A percentile compares a stretch with the other conserved stretches of the same genome.
phyloP scores from a whole-genome alignment of 441 rosid species.

The Kokia cookei region DNA sequence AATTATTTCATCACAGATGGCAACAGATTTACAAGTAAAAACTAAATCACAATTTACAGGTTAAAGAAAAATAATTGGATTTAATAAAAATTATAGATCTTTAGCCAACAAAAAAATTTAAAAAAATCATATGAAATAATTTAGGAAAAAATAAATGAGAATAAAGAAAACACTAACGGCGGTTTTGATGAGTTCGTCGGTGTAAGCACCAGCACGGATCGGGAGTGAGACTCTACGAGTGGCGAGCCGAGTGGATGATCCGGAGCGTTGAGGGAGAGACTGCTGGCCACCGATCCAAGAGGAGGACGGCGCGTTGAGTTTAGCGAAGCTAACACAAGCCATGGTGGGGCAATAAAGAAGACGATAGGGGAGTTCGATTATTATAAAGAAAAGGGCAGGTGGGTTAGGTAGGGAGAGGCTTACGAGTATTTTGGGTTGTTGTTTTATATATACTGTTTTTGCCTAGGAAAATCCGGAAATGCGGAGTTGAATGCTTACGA shows the following conservation, averaged over 20 bases:
- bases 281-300: slow-evolving; percentile 63
- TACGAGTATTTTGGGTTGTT: neutral
- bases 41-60: neutral
- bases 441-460: neutral
- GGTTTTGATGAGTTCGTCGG: slow-evolving; percentile 87
- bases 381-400: neutral
- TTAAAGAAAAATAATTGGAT: neutral
- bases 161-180: slow-evolving; percentile 50
- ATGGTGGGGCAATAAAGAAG: slow-evolving; percentile 16
- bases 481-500: neutral
- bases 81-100: neutral
- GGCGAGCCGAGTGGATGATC: slow-evolving; percentile 24
- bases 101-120: neutral
- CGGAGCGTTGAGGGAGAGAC: slow-evolving; percentile 37
- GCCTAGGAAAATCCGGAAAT: neutral
- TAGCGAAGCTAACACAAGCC: slow-evolving; percentile 69
- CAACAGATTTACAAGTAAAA: neutral
- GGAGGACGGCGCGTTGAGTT: slow-evolving; percentile 58
- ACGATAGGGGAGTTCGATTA: neutral
- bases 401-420: neutral
- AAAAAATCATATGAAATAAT: neutral
- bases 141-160: neutral
- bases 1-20: neutral
- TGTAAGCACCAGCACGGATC: slow-evolving; percentile 68
- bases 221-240: slow-evolving; percentile 60